A percentile compares a stretch with the other conserved stretches of the same genome.
Evolutionary conservation across 345 rosid genomes (phyloP).

Genomic region (Mercurialis annua): DNA sequence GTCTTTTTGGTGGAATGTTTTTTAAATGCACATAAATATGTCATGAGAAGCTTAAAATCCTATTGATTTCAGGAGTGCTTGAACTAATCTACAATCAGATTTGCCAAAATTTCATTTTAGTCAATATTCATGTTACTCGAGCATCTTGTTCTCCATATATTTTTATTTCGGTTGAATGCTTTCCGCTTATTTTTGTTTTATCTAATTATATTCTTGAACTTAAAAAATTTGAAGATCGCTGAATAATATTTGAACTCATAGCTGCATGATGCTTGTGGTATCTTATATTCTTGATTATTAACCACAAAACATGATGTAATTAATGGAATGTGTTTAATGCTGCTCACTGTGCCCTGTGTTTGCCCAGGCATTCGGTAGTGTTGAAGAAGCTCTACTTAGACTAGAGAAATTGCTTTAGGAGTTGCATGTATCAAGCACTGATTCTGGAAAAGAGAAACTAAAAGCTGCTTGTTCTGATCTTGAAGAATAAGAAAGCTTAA

Average conservation of each 20-base stretch:
- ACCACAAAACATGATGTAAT: not conserved
- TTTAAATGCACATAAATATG: not conserved
- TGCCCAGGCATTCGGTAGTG: slow-evolving; percentile 83
- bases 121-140: not conserved
- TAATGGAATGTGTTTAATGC: slow-evolving; percentile 10
- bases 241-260: not conserved
- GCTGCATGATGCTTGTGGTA: not conserved
- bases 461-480: slow-evolving; percentile 97
- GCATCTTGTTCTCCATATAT: not conserved
- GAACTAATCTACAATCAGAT: not conserved
- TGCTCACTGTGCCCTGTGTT: slow-evolving; percentile 15
- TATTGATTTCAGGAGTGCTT: not conserved
- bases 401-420: slow-evolving; percentile 80
- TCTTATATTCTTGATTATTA: too few species aligned
- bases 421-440: slow-evolving; percentile 68
- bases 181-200: too few species aligned
- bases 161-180: not conserved
- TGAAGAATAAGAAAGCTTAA: slow-evolving; percentile 92
- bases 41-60: not conserved
- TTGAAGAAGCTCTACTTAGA: slow-evolving; percentile 79
- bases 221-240: not conserved
- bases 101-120: slow-evolving; percentile 12
- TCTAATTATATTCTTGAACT: not conserved
- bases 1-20: not conserved
- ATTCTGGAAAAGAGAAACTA: slow-evolving; percentile 78